Evolutionary conservation across 306 rosid genomes (phyloP).

Genomic region (Malus fusca): DNA sequence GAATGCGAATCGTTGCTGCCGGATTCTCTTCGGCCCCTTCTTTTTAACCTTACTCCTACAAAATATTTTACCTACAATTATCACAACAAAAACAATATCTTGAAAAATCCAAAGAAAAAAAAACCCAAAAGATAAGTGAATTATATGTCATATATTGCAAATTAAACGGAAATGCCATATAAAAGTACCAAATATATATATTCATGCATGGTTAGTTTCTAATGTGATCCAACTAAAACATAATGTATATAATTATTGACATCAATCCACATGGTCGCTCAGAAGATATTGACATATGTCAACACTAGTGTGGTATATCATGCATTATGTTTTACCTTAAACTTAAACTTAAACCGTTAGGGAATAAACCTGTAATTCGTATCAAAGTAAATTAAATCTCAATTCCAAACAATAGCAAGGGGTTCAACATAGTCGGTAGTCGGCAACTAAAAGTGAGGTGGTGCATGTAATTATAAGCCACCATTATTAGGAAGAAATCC

Average conservation of each 20-base stretch:
- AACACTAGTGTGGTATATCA: too few species aligned
- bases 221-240: neutral
- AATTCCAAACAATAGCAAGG: neutral
- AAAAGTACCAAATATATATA: too few species aligned
- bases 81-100: conserved; percentile 23
- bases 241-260: too few species aligned
- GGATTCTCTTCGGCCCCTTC: conserved; percentile 81
- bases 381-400: too few species aligned
- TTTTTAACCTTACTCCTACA: conserved; percentile 67
- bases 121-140: neutral
- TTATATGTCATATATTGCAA: neutral
- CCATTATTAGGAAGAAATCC: neutral
- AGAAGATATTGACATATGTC: too few species aligned
- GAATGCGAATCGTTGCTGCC: conserved; percentile 88
- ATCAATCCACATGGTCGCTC: too few species aligned
- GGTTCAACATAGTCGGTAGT: neutral
- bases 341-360: too few species aligned
- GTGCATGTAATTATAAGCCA: neutral
- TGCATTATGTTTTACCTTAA: neutral
- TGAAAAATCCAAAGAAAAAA: conserved; percentile 3
- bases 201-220: neutral
- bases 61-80: conserved; percentile 30
- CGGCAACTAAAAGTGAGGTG: neutral
- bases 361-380: neutral
- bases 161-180: neutral